Evolutionary conservation across 2,329 filamentous ascomycete species (phyloP), one percentile per base, ranked within the genome.

Genomic region (Rutstroemia sydowiana): DNA sequence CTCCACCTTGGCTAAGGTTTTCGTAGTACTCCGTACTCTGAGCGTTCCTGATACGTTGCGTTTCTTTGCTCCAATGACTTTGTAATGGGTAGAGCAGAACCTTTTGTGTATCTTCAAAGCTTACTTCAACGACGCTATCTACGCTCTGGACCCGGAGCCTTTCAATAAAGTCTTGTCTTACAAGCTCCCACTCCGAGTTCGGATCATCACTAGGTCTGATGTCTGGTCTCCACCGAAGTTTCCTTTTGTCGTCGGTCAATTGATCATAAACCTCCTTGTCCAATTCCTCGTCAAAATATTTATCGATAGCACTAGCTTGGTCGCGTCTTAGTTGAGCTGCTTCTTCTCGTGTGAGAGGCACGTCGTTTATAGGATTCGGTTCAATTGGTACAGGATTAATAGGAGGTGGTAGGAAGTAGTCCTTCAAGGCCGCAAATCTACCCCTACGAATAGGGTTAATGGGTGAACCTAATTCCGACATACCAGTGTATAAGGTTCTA

Each of bases 271-370:
- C 34, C 20, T 46, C 26, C 43, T 51, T 46, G 28, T 46, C 49
- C 11, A 32, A 31, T 51, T 51, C 42, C 37, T 47, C 34, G n/a
- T 51, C 49, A n/a, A 51, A 47, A 16, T 39, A 46, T 47, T 26
- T 40, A 47, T 51, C 43, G 18, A 51, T 46, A 32, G 42, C 42
- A 30, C 47, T 31, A n/a, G 49, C 49, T 47, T 51, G 42, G 3
- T 20, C 20, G 14, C 28, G 32, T 47, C 49, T 32, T 30, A 51
- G 32, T 34, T 34, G 26, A n/a, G 43, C 18, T 14, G 13, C 23
- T 34, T 51, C 43, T 37, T 21, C 21, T 13, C 30, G 18, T 4
- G 42, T 31, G 18, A 51, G 43, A 20, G 43, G 28, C 3, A 4
- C 23, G 16, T n/a, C 11, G 31, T 31, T 46, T 0, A 13, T 11